Base-by-base conservation (phyloP, 2,329 filamentous ascomycete genomes). In the Colletotrichum sp. region DNA sequence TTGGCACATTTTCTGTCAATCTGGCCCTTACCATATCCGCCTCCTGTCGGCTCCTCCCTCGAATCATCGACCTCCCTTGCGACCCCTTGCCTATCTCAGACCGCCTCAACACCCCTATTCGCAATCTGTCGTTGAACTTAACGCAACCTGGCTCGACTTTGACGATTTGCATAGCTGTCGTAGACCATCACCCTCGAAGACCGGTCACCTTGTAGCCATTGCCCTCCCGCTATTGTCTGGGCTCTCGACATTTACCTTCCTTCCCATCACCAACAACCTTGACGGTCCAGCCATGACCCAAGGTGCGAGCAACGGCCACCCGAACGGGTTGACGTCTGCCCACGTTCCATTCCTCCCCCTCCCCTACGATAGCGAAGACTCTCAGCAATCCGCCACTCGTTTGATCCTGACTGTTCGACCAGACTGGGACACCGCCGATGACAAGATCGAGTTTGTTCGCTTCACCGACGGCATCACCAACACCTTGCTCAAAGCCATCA, bases 401-500 rank as follows among this genome's bases (percentile, higher is more conserved):
- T 92, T 99, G 78, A 93, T 98, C 81, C 89, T 95, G 80, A 91
- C 95, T 32, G 89, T 98, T 77, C 91, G 93, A 76, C 96, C 96
- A 13, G 92, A 98, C 80, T 99, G 97, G 97, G 90, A 92, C 79
- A 90, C 90, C 64, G 88, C 91, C 44, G 92, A 93, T 78, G 94
- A 95, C 73, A 91, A 93, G 59, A 90, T 99, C 80, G 93, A 97
- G 81, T 95, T 99, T 83, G 90, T 95, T 79, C 93, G 95, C 78
- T 99, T 99, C 88, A 99, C 96, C 52, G 97, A 99, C 82, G 97
- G 97, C 82, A 99, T 99, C 87, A 99, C 97, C 79, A 99, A 99
- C 86, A 99, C 96, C 66, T 88, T 96, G 65, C 89, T 96, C 78
- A 96, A 96, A 84, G 93, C 93, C n/a, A 86, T 94, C 82, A 95